phyloP scores from a whole-genome alignment of 2,329 filamentous ascomycete genomes.

The Dactylellina parvicollis region DNA sequence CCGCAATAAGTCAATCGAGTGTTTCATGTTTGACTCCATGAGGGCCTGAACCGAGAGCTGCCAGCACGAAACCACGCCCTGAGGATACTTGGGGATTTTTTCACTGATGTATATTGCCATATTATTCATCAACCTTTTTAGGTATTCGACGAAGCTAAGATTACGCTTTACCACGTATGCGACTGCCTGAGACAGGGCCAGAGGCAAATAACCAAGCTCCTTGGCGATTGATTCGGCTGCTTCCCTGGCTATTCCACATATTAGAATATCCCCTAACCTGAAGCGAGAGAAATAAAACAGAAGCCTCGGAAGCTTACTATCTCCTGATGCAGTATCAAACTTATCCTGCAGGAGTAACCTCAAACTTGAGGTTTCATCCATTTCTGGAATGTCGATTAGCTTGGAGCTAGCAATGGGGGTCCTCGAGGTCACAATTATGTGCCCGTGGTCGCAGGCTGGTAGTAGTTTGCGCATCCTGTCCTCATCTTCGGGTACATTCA shows the following conservation, averaged over 20 bases:
- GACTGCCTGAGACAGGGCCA: slow-evolving; percentile 51
- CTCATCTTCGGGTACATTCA: slow-evolving; percentile 23
- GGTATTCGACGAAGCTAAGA: slow-evolving; percentile 3
- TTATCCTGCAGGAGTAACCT: slow-evolving; percentile 30
- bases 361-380: slow-evolving; percentile 24
- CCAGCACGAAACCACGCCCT: slow-evolving; percentile 33
- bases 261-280: too few relatives aligned
- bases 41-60: slow-evolving; percentile 23
- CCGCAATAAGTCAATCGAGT: slow-evolving; percentile 9
- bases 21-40: background rate
- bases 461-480: slow-evolving; percentile 21
- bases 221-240: slow-evolving; percentile 34
- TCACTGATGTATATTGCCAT: too few relatives aligned
- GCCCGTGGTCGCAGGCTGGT: slow-evolving; percentile 35
- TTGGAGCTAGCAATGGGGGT: slow-evolving; percentile 1
- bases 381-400: slow-evolving; percentile 19
- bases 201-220: slow-evolving; percentile 42
- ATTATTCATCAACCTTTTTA: too few relatives aligned
- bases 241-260: too few relatives aligned
- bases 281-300: too few relatives aligned
- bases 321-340: slow-evolving; percentile 11
- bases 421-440: slow-evolving; percentile 46
- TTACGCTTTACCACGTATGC: slow-evolving; percentile 17
- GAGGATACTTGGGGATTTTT: too few relatives aligned
- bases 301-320: too few relatives aligned